Base-by-base conservation (phyloP, 306 rosid species). In the Albizia julibrissin region DNA sequence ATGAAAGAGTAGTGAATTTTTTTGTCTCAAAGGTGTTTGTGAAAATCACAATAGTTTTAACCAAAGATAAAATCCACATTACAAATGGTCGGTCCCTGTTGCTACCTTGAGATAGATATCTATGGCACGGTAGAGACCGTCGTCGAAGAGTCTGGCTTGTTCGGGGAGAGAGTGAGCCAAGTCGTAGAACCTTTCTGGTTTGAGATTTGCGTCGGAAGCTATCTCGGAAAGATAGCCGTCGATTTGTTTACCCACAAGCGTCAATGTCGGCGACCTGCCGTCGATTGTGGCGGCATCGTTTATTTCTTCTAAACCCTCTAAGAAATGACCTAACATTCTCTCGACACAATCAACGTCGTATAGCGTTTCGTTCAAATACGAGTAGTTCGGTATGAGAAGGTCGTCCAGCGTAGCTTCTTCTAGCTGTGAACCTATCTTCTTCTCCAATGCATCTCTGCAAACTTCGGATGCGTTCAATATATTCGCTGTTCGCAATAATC, bases 341-440 rank as follows among this genome's bases (percentile, higher is more conserved):
- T 90, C 97, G 0, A 90, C 92, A 69, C 98, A 96, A 76, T 90
- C 97, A 0, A 96, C 94, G 46, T 96, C 99, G 83, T 96, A 96
- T 2, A 96, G 87, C 1, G 97, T 96, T 83, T 96, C 99, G 34
- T 93, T 92, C 76, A 93, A 85, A 74, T 96, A 93, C 33, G 99
- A 96, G 69, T 93, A 96, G 78, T 98, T 96, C 8, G 99, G 97
- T 6, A 96, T 87, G n/a, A 96, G 88, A 22, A 96, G 92, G 71
- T 96, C 98, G 65, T 96, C 99, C 16, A 96, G 84, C 29, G 94
- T 92, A 15, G 98, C 97, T 80, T 93, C 94, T 72, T 93, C 97
- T 16, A 96, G 91, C 76, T 92, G 98, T 26, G 84, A 83, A 12
- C 97, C 99, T 43, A 96, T 94, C 87, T 96, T 96, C 90, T 84